A percentile compares a stretch with the other conserved stretches of the same genome.
Evolutionary conservation across 257 asterid genomes (phyloP).

Genomic region (Solanum clarkiae): DNA sequence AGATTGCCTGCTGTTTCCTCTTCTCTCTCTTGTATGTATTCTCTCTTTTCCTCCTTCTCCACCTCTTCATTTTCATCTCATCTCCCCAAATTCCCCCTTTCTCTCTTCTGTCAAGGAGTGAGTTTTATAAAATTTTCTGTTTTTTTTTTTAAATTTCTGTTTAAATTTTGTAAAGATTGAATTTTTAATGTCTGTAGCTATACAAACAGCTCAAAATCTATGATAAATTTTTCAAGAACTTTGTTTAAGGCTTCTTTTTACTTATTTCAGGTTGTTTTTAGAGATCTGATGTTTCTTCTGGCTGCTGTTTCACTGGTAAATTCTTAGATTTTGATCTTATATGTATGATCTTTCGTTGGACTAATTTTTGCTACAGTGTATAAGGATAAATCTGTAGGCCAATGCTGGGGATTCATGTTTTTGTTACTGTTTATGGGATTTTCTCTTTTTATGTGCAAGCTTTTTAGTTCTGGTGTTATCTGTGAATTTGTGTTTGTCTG

Average conservation of each 20-base stretch:
- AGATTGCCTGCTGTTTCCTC: conserved; percentile 1
- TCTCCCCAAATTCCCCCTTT: not conserved
- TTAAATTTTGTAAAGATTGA: not conserved
- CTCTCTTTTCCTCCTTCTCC: not conserved
- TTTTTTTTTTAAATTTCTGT: not conserved
- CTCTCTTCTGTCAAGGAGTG: conserved; percentile 14
- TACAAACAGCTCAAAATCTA: not conserved
- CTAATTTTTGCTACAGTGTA: not conserved
- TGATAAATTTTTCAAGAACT: conserved; percentile 1
- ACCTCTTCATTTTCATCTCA: conserved; percentile 15
- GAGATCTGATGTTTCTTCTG: conserved; percentile 49
- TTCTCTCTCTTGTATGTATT: not conserved
- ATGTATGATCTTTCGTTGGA: not conserved
- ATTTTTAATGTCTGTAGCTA: not conserved
- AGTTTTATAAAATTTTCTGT: conserved; percentile 6
- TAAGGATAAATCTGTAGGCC: not conserved
- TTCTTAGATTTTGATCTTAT: not conserved
- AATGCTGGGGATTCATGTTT: not conserved
- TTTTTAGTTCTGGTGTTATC: not conserved
- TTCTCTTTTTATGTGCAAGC: no score
- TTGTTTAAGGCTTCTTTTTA: conserved; percentile 1
- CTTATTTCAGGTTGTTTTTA: conserved; percentile 39
- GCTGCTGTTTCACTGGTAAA: conserved; percentile 39
- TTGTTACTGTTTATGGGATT: not conserved
- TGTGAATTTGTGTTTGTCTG: no score